Evolutionary conservation across 495 filamentous ascomycete genomes (phyloP).

Genomic region (Penicillium parvum): DNA sequence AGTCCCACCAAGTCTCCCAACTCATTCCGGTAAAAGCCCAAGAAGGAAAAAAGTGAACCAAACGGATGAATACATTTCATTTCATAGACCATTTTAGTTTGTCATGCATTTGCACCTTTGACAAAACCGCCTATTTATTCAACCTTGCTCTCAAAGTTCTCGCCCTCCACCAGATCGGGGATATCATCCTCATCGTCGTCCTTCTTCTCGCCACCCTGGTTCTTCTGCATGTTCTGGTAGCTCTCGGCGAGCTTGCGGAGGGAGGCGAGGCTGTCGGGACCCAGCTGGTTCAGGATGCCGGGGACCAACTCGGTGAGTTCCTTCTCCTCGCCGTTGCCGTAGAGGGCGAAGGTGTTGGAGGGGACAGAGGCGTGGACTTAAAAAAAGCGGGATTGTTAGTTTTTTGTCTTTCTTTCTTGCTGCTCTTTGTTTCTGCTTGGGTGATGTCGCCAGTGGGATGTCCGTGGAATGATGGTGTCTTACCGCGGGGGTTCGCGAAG

Average conservation of each 20-base stretch:
- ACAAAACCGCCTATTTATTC: conserved; percentile 56
- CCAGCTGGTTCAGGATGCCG: conserved; percentile 98
- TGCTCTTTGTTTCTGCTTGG: too few species aligned
- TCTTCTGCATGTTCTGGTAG: conserved; percentile 99
- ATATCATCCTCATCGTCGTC: conserved; percentile 82
- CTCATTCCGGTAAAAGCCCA: too few species aligned
- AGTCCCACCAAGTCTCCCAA: background rate
- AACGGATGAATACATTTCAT: conserved; percentile 24
- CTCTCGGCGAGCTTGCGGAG: conserved; percentile 97
- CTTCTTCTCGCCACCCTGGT: conserved; percentile 71
- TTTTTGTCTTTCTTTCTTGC: too few species aligned
- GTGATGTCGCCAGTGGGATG: background rate
- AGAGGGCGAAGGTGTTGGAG: conserved; percentile 98
- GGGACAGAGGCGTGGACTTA: conserved; percentile 93
- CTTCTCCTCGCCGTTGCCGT: conserved; percentile 98
- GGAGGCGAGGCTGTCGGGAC: conserved; percentile 94
- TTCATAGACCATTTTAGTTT: conserved; percentile 27
- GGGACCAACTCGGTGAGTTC: conserved; percentile 99
- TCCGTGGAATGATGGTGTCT: conserved; percentile 8
- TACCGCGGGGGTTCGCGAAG: conserved; percentile 95
- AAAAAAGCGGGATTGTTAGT: background rate
- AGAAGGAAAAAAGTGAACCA: background rate
- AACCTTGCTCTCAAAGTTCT: conserved; percentile 94
- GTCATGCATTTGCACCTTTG: too few species aligned
- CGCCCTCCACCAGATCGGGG: conserved; percentile 90